Evolutionary conservation across 73 alveolate species (phyloP).

Genomic region (Paraurostyla sp.): DNA sequence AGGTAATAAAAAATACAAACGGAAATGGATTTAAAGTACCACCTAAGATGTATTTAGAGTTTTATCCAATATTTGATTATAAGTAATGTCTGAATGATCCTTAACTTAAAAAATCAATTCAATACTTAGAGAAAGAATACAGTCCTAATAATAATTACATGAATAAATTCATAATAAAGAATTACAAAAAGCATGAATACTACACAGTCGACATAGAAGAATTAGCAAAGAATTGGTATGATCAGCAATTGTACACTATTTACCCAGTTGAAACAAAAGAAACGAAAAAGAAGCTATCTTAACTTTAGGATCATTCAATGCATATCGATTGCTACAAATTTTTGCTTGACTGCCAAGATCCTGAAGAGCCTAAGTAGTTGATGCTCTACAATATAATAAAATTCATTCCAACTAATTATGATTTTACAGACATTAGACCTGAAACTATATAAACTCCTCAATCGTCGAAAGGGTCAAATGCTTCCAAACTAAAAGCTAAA

Average conservation of each 20-base stretch:
- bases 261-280: not conserved
- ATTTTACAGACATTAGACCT: too few species aligned
- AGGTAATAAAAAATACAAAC: not conserved
- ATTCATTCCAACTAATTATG: too few species aligned
- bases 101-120: not conserved
- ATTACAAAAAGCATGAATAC: not conserved
- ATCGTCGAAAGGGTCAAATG: too few species aligned
- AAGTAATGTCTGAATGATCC: not conserved
- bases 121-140: not conserved
- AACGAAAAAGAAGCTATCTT: not conserved
- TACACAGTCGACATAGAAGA: not conserved
- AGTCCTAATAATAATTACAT: not conserved
- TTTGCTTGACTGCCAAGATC: too few species aligned
- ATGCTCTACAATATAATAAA: too few species aligned
- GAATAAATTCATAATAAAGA: not conserved
- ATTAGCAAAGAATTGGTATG: not conserved
- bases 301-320: not conserved
- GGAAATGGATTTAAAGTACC: not conserved
- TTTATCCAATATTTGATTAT: not conserved
- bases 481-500: too few species aligned
- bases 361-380: too few species aligned
- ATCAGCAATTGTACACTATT: not conserved
- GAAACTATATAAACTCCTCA: too few species aligned
- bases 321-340: too few species aligned
- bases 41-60: not conserved